Evolutionary conservation across 176 grass and related monocot genomes (phyloP), one percentile per base, ranked within the genome.

Genomic region (Eleusine coracana): DNA sequence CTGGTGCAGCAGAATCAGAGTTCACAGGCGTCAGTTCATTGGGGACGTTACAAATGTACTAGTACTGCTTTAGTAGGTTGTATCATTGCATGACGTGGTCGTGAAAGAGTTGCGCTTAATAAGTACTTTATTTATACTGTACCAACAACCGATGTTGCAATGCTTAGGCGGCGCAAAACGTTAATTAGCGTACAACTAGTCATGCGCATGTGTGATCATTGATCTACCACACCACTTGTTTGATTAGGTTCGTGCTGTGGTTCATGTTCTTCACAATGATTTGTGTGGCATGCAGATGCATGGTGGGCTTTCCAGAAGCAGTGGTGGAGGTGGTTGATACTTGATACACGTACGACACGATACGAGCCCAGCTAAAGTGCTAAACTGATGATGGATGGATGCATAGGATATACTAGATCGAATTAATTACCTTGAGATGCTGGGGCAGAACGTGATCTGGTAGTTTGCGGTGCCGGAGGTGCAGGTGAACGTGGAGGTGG

Each of bases 401-500:
- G 25, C 23, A 7, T 7, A 52, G 3, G 18, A 15, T 66, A 36
- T 1, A 10, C 44, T 46, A 4, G 64, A 0, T 23, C 27, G 36
- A 52, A 4, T 21, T 14, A 7, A 50, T 74, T 92, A 95, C 88
- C 93, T 87, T 83, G 91, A 80, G 6, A 41, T 84, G 71, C 66
- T 70, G 3, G 94, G 89, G 80, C 94, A 97, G 88, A 97, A 97
- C 8, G 90, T 88, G 87, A 97, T 42, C 34, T 72, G 64, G 79
- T 97, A 97, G 14, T 3, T 18, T 54, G 71, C 78, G 46, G 82
- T 87, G 27, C 89, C 85, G 28, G 92, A 88, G 8, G 78, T 2
- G 41, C 91, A 97, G 28, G 96, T 98, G 75, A 98, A 98, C 1
- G 91, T 98, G 1, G 96, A 98, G 2, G 92, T 93, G 4, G 92